Evolutionary conservation across 768 basidiomycete genomes (phyloP), one percentile per base, ranked within the genome.

Genomic region (Amanita pallidorosea): DNA sequence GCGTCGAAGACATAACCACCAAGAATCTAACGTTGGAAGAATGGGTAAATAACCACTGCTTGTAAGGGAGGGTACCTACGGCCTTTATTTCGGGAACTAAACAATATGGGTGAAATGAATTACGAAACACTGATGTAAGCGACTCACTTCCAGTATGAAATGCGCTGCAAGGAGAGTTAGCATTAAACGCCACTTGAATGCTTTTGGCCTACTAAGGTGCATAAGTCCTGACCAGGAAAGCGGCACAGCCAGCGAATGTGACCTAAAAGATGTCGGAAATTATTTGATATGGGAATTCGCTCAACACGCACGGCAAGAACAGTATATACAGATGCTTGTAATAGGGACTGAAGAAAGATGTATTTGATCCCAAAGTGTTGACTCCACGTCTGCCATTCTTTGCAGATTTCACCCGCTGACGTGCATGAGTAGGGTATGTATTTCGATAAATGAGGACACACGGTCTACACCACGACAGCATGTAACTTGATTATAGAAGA

Each of bases 1-100:
- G 83, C 78, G 58, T 91, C 87, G 38, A 95, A 80, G 6, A 92
- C 88, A 60, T 89, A 92, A 36, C 90, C 88, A 22, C 81, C 80
- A 15, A 91, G 70, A 55, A 89, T 86, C 85, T 87, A 54, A 36
- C 11, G 25, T 36, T 25, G 12, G 47, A 38, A 25, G 12, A 33
- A 15, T 18, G 23, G 11, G 23, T 23, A 33, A 15, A 13, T 34
- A 23, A 6, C 52, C 13, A 15, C 18, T 31, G n/a, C 17, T 22
- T 41, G 6, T 36, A 35, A n/a, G 31, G 56, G 22, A 31, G 18
- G 13, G 11, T 22, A 7, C 79, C 52, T 58, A 85, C 84, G 45
- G 85, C 83, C 65, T 87, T 86, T 29, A 87, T 87, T 63, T 87
- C 85, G 13, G 85, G 85, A 58, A 87, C 84, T 87, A 49, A 5